Evolutionary conservation across 2,329 filamentous ascomycete species (phyloP).

Genomic region (Alternaria dauci): DNA sequence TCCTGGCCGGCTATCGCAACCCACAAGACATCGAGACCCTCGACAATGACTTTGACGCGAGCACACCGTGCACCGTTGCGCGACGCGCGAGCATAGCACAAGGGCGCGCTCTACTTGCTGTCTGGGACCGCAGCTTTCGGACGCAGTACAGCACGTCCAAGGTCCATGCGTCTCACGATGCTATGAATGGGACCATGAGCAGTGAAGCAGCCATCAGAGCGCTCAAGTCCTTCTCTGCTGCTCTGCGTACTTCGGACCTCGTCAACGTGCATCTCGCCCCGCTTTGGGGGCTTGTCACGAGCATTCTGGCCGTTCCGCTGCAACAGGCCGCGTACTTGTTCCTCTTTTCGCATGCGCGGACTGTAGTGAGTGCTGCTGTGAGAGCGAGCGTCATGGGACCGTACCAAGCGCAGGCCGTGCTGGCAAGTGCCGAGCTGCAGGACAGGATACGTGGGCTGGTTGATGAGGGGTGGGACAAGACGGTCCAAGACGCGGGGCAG

Average conservation of each 20-base stretch:
- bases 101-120: slow-evolving; percentile 74
- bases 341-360: slow-evolving; percentile 78
- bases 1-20: slow-evolving; percentile 70
- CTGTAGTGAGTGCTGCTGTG: slow-evolving; percentile 78
- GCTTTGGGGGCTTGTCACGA: slow-evolving; percentile 72
- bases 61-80: slow-evolving; percentile 80
- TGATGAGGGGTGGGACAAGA: slow-evolving; percentile 66
- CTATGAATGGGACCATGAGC: not conserved
- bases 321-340: slow-evolving; percentile 77
- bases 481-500: slow-evolving; percentile 74
- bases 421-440: slow-evolving; percentile 69
- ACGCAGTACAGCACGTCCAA: slow-evolving; percentile 26
- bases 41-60: slow-evolving; percentile 80
- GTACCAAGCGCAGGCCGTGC: slow-evolving; percentile 77
- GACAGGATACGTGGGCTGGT: slow-evolving; percentile 66
- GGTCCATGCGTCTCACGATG: not conserved
- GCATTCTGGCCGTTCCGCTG: slow-evolving; percentile 66
- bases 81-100: slow-evolving; percentile 78
- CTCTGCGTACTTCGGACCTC: slow-evolving; percentile 39
- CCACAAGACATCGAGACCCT: slow-evolving; percentile 63
- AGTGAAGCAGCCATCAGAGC: slow-evolving; percentile 29
- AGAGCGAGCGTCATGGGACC: slow-evolving; percentile 80
- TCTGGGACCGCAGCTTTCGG: slow-evolving; percentile 78
- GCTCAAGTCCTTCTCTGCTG: slow-evolving; percentile 39
- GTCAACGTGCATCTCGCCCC: slow-evolving; percentile 71